Percentiles rank a stretch among this genome's conserved stretches.
Conservation (phyloP, 148 eudicot genomes). For the Selenicereus undatus region DNA sequence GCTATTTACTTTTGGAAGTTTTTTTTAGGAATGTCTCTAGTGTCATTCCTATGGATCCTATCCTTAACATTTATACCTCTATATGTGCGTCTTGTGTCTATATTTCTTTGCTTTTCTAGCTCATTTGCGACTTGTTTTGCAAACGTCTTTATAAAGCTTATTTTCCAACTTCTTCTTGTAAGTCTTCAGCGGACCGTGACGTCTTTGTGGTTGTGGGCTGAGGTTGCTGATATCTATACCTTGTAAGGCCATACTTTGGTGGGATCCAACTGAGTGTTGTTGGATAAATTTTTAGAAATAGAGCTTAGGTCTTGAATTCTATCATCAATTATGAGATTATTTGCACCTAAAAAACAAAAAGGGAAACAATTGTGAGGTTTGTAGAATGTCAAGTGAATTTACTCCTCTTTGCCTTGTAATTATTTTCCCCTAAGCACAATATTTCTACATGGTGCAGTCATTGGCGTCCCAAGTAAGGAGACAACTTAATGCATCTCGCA, state of each 20-base stretch:
- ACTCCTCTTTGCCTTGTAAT: background rate
- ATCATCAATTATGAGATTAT: background rate
- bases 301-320: background rate
- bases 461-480: conserved; percentile 91
- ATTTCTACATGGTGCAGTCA: conserved; percentile 51
- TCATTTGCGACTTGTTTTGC: no score
- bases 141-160: no score
- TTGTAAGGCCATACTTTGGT: background rate
- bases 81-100: background rate
- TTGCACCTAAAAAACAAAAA: no score
- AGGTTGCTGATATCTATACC: background rate
- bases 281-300: background rate
- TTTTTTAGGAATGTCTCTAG: background rate
- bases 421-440: background rate
- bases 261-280: background rate
- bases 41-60: background rate
- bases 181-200: no score
- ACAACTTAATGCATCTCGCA: conserved; percentile 88
- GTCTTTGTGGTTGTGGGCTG: no score
- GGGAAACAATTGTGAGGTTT: background rate
- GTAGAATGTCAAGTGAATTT: background rate
- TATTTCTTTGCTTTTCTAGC: background rate
- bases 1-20: background rate
- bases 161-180: no score
- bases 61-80: background rate